Evolutionary conservation across 345 rosid species (phyloP).

Genomic region (Salix dunnii): DNA sequence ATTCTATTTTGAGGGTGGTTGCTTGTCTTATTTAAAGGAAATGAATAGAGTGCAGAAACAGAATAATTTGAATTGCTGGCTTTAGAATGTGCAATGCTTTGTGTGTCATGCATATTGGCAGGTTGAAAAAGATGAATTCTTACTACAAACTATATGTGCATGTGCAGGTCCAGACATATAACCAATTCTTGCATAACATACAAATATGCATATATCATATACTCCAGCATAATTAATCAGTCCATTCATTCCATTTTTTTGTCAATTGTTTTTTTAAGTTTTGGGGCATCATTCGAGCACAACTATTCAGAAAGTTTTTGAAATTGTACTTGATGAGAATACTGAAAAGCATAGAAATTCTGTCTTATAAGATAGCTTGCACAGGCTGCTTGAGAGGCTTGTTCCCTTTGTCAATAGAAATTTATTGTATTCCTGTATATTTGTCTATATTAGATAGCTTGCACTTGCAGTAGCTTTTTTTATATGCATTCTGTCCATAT

Average conservation of each 20-base stretch:
- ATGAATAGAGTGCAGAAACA: neutral
- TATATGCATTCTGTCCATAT: neutral
- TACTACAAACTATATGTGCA: neutral
- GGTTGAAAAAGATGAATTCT: neutral
- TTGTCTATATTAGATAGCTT: neutral
- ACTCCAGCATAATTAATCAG: neutral
- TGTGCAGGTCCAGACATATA: neutral
- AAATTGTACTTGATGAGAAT: neutral
- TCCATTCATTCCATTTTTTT: neutral
- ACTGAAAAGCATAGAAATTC: neutral
- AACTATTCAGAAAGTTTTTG: neutral
- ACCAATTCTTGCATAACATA: neutral
- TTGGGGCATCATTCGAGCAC: neutral
- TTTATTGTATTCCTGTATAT: neutral
- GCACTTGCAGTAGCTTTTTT: neutral
- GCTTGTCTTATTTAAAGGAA: neutral
- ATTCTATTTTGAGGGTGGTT: neutral
- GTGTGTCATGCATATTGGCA: neutral
- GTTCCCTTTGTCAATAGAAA: neutral
- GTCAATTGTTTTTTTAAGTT: neutral
- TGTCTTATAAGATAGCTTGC: too few relatives aligned
- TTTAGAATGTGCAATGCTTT: neutral
- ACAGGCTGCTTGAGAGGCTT: neutral
- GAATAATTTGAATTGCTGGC: neutral
- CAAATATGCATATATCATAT: neutral